Evolutionary conservation across 768 basidiomycete genomes (phyloP), one percentile per base, ranked within the genome.

Genomic region (Pleurotus eryngii): DNA sequence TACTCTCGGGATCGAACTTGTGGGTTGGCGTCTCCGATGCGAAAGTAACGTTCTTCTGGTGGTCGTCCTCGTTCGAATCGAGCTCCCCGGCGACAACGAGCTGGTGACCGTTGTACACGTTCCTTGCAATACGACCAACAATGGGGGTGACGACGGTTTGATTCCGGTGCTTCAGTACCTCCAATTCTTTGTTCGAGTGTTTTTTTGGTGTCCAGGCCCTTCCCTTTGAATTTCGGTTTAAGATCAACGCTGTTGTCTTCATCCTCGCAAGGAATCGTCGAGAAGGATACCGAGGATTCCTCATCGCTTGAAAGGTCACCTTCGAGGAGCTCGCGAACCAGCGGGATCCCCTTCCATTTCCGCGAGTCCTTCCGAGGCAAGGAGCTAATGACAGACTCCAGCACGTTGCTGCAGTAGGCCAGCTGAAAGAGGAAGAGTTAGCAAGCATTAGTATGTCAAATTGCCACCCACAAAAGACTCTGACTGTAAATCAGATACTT

Each of bases 61-160:
- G 62, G 38, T 76, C 72, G 5, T 74, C 63, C 15, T 72, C 62
- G 7, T 35, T 35, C 30, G 30, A 35, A 14, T 58, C 58, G 5
- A 57, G 15, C 11, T 56, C 40, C 7, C 75, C 76, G 1, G 73
- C 71, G 22, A 80, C 68, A 15, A 70, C 69, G 40, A 85, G 69
- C 2, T 75, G 72, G 38, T 76, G 73, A 24, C 74, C 69, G 56
- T 54, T 84, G 82, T 12, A 85, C 71, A 24, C 77, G 63, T 27
- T 74, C 65, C 18, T 12, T 3, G 81, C 70, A 26, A 85, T 74
- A 1, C 69, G 67, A n/a, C 70, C 72, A 15, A 85, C 77, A 30
- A 72, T 64, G 0, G 82, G 74, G 4, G 82, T 84, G 15, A 82
- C 74, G 6, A 72, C 61, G 68, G 76, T 70, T 64, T 71, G 65